These are phyloP conservation scores for Coriolopsis trogii DNA, from an alignment of 1,284 basidiomycete species.

Conservation along the genomic window DNA sequence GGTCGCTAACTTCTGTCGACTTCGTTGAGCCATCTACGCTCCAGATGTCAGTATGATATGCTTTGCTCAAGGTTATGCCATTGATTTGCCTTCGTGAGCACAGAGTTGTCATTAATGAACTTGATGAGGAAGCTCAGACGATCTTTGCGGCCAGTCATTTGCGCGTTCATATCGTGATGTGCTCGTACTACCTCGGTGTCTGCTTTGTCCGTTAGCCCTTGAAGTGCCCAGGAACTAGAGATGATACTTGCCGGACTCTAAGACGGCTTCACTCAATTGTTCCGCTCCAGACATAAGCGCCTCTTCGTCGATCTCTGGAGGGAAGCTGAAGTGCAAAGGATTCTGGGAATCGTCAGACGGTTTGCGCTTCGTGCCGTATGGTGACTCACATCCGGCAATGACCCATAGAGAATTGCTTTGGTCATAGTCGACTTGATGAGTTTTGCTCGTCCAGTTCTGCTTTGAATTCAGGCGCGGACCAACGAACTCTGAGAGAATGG, in stretches of 20 bases:
- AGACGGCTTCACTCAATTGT: slow-evolving; percentile 74
- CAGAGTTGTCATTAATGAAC: slow-evolving; percentile 87
- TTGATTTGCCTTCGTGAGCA: slow-evolving; percentile 66
- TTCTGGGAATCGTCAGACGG: slow-evolving; percentile 65
- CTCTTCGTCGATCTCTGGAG: slow-evolving; percentile 77
- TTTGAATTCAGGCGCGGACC: background rate
- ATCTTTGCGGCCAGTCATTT: slow-evolving; percentile 77
- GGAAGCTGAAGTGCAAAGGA: slow-evolving; percentile 83
- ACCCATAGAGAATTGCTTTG: slow-evolving; percentile 85
- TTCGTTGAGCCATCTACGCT: slow-evolving; percentile 75
- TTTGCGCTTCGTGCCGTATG: no score
- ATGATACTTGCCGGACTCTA: slow-evolving; percentile 60
- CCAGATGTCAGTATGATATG: background rate
- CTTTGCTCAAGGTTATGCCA: background rate
- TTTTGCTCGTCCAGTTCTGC: slow-evolving; percentile 62
- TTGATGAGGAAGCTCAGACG: slow-evolving; percentile 82
- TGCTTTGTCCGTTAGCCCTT: no score
- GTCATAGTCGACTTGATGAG: slow-evolving; percentile 85
- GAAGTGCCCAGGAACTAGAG: no score
- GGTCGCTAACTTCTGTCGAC: slow-evolving; percentile 76
- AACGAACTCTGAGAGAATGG: background rate
- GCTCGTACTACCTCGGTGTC: slow-evolving; percentile 74
- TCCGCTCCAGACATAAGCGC: slow-evolving; percentile 82
- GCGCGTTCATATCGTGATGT: slow-evolving; percentile 81
- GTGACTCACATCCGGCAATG: slow-evolving; percentile 59